Conservation (phyloP, 1,139 yeast species). For the Pichia sp. region DNA sequence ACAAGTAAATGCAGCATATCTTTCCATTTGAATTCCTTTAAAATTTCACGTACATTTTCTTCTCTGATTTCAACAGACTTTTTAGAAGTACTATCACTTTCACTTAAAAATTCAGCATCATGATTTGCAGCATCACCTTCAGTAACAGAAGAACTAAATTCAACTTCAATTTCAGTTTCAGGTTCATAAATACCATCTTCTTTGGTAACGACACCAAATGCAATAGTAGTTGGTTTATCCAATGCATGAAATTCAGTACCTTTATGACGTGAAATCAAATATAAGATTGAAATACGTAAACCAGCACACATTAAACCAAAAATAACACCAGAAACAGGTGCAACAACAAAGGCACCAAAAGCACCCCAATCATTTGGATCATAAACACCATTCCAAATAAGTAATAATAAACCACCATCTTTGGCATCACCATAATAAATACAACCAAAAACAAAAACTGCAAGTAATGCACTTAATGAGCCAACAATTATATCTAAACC, state of each 20-base stretch:
- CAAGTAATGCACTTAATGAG: conserved; percentile 74
- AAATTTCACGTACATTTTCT: conserved; percentile 12
- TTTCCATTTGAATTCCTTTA: conserved; percentile 13
- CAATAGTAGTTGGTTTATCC: conserved; percentile 36
- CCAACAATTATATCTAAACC: conserved; percentile 81
- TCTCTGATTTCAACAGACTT: background rate
- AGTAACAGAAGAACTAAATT: background rate
- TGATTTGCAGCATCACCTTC: background rate
- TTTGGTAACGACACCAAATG: conserved; percentile 13
- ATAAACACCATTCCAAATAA: conserved; percentile 77
- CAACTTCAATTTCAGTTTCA: conserved; percentile 6
- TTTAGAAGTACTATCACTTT: conserved; percentile 1
- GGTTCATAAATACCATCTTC: conserved; percentile 10
- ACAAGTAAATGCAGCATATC: conserved; percentile 16
- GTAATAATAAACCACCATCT: conserved; percentile 71
- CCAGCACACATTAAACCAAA: conserved; percentile 50
- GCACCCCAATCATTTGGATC: conserved; percentile 82
- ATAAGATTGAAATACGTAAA: conserved; percentile 40
- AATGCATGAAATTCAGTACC: conserved; percentile 52
- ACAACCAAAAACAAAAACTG: conserved; percentile 78
- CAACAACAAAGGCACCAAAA: conserved; percentile 89
- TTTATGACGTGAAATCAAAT: conserved; percentile 34
- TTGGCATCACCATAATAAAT: conserved; percentile 64
- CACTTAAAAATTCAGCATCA: conserved; percentile 5
- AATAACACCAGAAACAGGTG: conserved; percentile 75